Base-by-base conservation (phyloP, 2,329 filamentous ascomycete species). In the Fusarium haematococcum region DNA sequence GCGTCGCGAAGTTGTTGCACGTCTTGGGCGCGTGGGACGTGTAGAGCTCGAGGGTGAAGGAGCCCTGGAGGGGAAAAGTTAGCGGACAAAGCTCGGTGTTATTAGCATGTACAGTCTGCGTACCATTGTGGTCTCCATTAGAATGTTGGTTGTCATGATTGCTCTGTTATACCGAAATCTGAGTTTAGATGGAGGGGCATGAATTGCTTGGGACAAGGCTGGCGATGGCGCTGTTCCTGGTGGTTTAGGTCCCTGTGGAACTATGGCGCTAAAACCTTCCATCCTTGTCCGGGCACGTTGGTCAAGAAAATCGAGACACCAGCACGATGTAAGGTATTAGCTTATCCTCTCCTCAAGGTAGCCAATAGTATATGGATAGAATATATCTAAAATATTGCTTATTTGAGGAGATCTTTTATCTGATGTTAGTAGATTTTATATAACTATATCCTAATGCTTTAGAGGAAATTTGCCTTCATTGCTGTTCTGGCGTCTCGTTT, bases 11-110 rank as follows among this genome's bases (percentile, higher is more conserved):
- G 88, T 98, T 98, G 70, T 89, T 90, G 89, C 94, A 97, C 27
- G 95, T 95, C 82, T 92, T 94, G 43, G 97, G 96, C 20, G 96
- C 96, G 85, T 98, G 95, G 30, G 89, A 83, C 60, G 90, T 93
- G 90, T 98, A 98, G 69, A 99, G 94, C 85, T 99, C 97, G 73
- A 98, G 84, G 68, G 90, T 90, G 81, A 99, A 93, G 54, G 90
- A 89, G 82, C 97, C 95, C 95, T 97, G 65, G 56, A 32, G n/a
- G n/a, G n/a, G n/a, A 30, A 13, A 43, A 35, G 33, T 50, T 39
- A 58, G 50, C 9, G 18, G 20, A n/a, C 6, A 39, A 30, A 13
- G 20, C 57, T 23, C 10, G 16, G 33, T 32, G 33, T 18, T 25
- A 32, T 11, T n/a, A n/a, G n/a, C n/a, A n/a, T n/a, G n/a, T n/a